Evolutionary conservation across 306 rosid species (phyloP), one percentile per base, ranked within the genome.

Genomic region (Medicago lupulina): DNA sequence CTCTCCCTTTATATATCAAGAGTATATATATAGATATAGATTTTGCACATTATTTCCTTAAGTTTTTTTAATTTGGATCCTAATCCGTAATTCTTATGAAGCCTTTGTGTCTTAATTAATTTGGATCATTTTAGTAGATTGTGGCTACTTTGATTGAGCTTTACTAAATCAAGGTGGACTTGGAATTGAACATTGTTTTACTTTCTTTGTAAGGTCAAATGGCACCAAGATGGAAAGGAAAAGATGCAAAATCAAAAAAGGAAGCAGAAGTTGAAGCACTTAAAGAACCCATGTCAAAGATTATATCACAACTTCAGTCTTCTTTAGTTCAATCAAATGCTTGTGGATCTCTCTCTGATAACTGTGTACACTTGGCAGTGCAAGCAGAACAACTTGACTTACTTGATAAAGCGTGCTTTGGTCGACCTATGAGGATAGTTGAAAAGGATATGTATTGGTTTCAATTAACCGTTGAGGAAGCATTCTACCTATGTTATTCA

Each of bases 171-270:
- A 38, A 14, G n/a, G 8, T 70, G 17, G n/a, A 46, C 61, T 49
- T 13, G 6, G 19, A 58, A 19, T 73, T 77, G 44, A 80, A n/a
- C 18, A 4, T 43, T 49, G 8, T 8, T 71, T 50, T 59, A 58
- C 46, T 19, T 71, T 62, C 53, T 41, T 77, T 68, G 13, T 8
- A 46, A 54, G 78, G 66, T 14, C 50, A 17, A 62, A 90, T 92
- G 92, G 88, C 82, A 34, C 89, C 91, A 4, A 86, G 94, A 86
- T 90, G 98, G 98, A 92, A 92, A 83, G 98, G 90, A 70, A 89
- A 89, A 82, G 88, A 82, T 53, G 67, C 87, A 38, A 86, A 86
- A 79, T 89, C 97, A 43, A 80, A 80, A 69, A 92, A 87, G 74
- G 88, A 82, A 23, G 83, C 89, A 55, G 92, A 87, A 73, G 90